Conservation (phyloP, 1,139 yeast genomes). For the Scheffersomyces titani region DNA sequence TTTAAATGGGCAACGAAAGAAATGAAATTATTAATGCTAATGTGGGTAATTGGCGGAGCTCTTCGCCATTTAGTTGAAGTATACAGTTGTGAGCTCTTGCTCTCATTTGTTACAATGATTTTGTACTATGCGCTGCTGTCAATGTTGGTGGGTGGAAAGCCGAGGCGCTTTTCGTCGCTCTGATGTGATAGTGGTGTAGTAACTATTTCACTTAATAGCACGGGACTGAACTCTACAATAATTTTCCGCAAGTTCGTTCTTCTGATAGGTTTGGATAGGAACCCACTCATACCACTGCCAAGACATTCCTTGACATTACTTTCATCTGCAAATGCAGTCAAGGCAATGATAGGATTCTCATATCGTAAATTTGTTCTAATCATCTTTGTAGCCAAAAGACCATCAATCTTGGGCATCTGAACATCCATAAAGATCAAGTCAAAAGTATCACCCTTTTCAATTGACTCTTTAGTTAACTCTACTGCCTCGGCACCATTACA, state of each 20-base stretch:
- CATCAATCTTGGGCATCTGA: slow-evolving; percentile 94
- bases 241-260: slow-evolving; percentile 63
- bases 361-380: slow-evolving; percentile 69
- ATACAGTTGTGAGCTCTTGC: not conserved
- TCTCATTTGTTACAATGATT: not conserved
- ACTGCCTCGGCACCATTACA: slow-evolving; percentile 91
- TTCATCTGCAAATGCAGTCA: slow-evolving; percentile 93
- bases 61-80: not conserved
- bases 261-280: slow-evolving; percentile 83
- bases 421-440: slow-evolving; percentile 93
- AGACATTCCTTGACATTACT: slow-evolving; percentile 77
- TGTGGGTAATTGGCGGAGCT: not conserved
- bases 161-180: slow-evolving; percentile 16
- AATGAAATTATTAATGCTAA: not conserved
- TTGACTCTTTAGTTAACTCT: slow-evolving; percentile 55
- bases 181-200: slow-evolving; percentile 25
- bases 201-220: slow-evolving; percentile 23
- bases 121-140: not conserved
- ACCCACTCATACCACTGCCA: slow-evolving; percentile 84
- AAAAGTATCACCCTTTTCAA: slow-evolving; percentile 42
- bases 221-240: slow-evolving; percentile 46
- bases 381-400: slow-evolving; percentile 74
- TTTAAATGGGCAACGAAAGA: not conserved
- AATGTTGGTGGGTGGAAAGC: slow-evolving; percentile 1
- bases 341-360: slow-evolving; percentile 79